Evolutionary conservation across 345 rosid genomes (phyloP).

Genomic region (Dovyalis caffra): DNA sequence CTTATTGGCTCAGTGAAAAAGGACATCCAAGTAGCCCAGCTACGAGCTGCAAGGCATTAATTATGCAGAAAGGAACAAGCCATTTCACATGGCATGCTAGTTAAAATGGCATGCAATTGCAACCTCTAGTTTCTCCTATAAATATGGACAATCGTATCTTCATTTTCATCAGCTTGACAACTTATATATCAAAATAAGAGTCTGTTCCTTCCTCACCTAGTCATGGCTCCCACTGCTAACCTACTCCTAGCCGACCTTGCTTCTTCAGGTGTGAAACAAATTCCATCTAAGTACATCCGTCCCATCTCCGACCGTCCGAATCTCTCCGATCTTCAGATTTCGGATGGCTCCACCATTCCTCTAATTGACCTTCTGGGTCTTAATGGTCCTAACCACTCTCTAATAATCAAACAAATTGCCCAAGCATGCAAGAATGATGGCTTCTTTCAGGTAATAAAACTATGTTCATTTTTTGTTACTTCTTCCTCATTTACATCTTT

Average conservation of each 20-base stretch:
- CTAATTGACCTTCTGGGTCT: conserved; percentile 59
- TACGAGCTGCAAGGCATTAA: too few relatives aligned
- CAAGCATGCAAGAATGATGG: conserved; percentile 56
- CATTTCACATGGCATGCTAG: too few relatives aligned
- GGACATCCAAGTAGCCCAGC: too few relatives aligned
- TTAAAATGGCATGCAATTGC: too few relatives aligned
- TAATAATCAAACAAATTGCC: conserved; percentile 41
- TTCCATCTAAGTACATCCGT: conserved; percentile 58
- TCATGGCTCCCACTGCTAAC: conserved; percentile 23
- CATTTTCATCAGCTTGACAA: not conserved
- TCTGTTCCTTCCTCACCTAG: not conserved
- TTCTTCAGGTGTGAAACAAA: conserved; percentile 23
- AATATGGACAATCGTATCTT: not conserved
- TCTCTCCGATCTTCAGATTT: conserved; percentile 35
- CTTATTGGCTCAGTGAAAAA: too few relatives aligned
- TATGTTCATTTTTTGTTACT: not conserved
- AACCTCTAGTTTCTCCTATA: not conserved
- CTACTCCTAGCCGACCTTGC: conserved; percentile 51
- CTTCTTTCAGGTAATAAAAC: conserved; percentile 52
- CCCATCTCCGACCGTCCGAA: conserved; percentile 68
- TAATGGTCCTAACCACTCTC: conserved; percentile 36
- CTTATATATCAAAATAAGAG: not conserved
- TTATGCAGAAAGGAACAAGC: too few relatives aligned
- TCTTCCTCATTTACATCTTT: not conserved
- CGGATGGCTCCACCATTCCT: conserved; percentile 50